Evolutionary conservation across 345 rosid genomes (phyloP).

Genomic region (Populus pruinosa): DNA sequence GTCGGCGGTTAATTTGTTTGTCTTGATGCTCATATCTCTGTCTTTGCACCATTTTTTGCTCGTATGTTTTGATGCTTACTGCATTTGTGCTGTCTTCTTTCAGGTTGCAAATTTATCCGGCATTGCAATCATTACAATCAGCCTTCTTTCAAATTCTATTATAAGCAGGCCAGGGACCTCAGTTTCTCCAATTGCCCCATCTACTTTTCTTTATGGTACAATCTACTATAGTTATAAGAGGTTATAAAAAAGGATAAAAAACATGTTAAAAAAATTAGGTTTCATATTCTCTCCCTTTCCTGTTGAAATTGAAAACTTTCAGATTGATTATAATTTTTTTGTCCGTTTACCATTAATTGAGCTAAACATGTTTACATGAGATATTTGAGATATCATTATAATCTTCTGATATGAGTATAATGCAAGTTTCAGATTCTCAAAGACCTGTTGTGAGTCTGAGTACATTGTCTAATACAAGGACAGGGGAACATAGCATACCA

Average conservation of each 20-base stretch:
- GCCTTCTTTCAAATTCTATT: constrained; percentile 42
- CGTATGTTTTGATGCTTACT: not conserved
- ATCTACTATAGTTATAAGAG: constrained; percentile 5
- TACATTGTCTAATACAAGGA: constrained; percentile 62
- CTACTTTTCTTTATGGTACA: constrained; percentile 80
- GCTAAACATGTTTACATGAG: not conserved
- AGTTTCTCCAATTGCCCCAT: constrained; percentile 68
- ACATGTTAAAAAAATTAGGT: not conserved
- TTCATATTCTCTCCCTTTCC: not conserved
- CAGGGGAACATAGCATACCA: constrained; percentile 54
- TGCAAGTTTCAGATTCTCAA: constrained; percentile 61
- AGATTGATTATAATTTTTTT: constrained; percentile 1
- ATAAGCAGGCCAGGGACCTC: constrained; percentile 72
- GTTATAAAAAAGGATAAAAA: not conserved
- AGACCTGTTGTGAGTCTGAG: constrained; percentile 70
- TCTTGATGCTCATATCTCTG: not conserved
- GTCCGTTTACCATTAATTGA: not conserved
- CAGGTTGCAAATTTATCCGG: constrained; percentile 62
- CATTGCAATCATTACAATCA: constrained; percentile 54
- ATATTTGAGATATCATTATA: not conserved
- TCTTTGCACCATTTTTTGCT: not conserved
- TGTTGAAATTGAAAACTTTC: not conserved
- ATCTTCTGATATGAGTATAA: constrained; percentile 15
- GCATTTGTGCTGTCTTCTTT: constrained; percentile 17
- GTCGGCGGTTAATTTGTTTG: not conserved